Base-by-base conservation (phyloP, 1,284 basidiomycete species). In the Naganishia albida region DNA sequence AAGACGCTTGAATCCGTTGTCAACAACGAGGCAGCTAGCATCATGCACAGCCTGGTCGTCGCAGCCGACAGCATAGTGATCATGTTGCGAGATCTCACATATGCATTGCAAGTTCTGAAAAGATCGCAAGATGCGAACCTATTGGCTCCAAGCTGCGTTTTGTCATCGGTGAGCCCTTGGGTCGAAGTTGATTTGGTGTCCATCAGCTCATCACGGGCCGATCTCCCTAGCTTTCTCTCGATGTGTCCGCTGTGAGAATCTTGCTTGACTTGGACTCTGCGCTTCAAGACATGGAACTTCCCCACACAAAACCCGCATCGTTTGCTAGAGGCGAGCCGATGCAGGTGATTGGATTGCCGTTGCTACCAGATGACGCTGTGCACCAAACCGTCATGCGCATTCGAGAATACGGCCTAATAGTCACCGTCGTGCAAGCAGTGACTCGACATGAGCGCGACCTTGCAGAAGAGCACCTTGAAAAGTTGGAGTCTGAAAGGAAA, bases 401-500 rank as follows among this genome's bases (percentile, higher is more conserved):
- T 3, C 46, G 57, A 25, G 57, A 60, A 40, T 60, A 50, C 23
- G 57, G 57, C 34, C 23, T 60, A 18, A 60, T 60, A 12, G 34
- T 60, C 20, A 60, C 57, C 3, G 57, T 60, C 2, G 57, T 60
- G 16, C 57, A 60, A 60, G 57, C 57, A 7, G 57, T 60, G 18
- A 60, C 57, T 0, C 28, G 57, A 10, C 46, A 50, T 18, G 46
- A 50, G 20, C 57, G 57, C 18, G 57, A 60, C 50, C 34, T 60
- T 20, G 57, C 57, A 10, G 57, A 60, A 49, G 57, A 60, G 26
- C 57, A 60, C 16, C 23, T 50, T 7, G 57, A 60, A n/a, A 60
- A 60, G 46, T 25, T 50, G 57, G 57, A 60, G 26, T 12, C 34
- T n/a, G 57, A 60, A 10, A 60, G 57, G 46, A 60, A 50, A 20